Evolutionary conservation across 495 filamentous ascomycete genomes (phyloP).

Genomic region (Tricharina praecox): DNA sequence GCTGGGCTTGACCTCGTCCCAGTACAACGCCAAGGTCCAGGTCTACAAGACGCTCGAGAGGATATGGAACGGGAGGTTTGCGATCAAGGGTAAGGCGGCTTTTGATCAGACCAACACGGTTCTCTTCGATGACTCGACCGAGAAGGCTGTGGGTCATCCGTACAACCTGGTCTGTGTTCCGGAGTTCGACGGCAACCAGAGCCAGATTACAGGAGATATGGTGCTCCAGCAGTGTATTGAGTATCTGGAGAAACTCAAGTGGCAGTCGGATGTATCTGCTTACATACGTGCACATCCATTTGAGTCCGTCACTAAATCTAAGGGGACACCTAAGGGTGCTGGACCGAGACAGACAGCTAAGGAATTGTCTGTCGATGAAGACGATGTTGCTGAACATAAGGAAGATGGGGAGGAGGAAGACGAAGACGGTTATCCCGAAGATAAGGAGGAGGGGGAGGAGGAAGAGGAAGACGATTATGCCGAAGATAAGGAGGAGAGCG

Average conservation of each 20-base stretch:
- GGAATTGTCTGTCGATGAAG: neutral
- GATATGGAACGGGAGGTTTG: slow-evolving; percentile 50
- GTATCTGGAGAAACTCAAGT: slow-evolving; percentile 30
- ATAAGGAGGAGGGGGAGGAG: too few species aligned
- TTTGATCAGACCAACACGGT: slow-evolving; percentile 83
- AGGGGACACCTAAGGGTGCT: neutral
- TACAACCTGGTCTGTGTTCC: slow-evolving; percentile 66
- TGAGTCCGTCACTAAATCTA: neutral
- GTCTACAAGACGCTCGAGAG: slow-evolving; percentile 69
- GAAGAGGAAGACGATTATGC: neutral
- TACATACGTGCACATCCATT: slow-evolving; percentile 16
- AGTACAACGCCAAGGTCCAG: slow-evolving; percentile 56
- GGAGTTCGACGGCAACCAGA: slow-evolving; percentile 38
- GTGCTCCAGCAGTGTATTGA: slow-evolving; percentile 27
- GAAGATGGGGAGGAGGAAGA: too few species aligned
- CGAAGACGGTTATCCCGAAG: too few species aligned
- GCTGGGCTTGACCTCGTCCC: slow-evolving; percentile 43
- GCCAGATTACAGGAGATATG: slow-evolving; percentile 13
- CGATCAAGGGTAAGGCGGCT: slow-evolving; percentile 19
- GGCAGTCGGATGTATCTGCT: slow-evolving; percentile 28
- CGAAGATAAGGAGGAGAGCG: neutral
- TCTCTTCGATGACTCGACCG: slow-evolving; percentile 63
- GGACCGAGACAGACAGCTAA: too few species aligned
- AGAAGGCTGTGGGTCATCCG: slow-evolving; percentile 70
- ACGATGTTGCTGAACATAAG: too few species aligned